These are phyloP conservation scores for Barnettozyma vustinii DNA, from an alignment of 805 yeast genomes.

Conservation along the genomic window DNA sequence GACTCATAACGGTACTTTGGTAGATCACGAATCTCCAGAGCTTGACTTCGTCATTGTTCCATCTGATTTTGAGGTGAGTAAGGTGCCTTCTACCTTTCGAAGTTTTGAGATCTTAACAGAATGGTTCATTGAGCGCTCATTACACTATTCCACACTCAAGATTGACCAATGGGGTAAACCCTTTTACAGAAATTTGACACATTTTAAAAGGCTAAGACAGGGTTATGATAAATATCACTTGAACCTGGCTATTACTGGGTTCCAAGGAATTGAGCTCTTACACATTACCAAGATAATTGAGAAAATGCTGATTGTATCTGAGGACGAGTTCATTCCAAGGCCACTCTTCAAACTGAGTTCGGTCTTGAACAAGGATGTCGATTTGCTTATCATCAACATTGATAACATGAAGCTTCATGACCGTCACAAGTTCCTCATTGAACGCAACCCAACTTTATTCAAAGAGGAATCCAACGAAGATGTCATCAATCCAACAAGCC, in stretches of 20 bases:
- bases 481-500: constrained; percentile 19
- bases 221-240: constrained; percentile 10
- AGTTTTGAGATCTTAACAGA: constrained; percentile 51
- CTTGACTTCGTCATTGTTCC: constrained; percentile 18
- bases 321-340: constrained; percentile 23
- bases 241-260: constrained; percentile 56
- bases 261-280: constrained; percentile 67
- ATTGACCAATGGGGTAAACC: constrained; percentile 65
- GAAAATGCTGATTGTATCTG: constrained; percentile 43
- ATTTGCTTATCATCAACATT: constrained; percentile 56
- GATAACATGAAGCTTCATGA: constrained; percentile 21
- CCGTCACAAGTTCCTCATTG: constrained; percentile 23
- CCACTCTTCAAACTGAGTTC: constrained; percentile 1
- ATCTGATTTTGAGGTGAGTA: constrained; percentile 13
- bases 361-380: constrained; percentile 47
- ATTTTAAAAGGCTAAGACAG: constrained; percentile 5
- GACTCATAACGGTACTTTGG: constrained; percentile 39
- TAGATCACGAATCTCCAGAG: constrained; percentile 1
- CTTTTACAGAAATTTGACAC: constrained; percentile 20
- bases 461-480: constrained; percentile 19
- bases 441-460: constrained; percentile 24
- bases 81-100: constrained; percentile 12
- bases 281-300: constrained; percentile 62
- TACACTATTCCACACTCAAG: constrained; percentile 46
- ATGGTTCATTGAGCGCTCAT: constrained; percentile 73